phyloP scores from a whole-genome alignment of 495 filamentous ascomycete species.

The Margaritispora aquatica region DNA sequence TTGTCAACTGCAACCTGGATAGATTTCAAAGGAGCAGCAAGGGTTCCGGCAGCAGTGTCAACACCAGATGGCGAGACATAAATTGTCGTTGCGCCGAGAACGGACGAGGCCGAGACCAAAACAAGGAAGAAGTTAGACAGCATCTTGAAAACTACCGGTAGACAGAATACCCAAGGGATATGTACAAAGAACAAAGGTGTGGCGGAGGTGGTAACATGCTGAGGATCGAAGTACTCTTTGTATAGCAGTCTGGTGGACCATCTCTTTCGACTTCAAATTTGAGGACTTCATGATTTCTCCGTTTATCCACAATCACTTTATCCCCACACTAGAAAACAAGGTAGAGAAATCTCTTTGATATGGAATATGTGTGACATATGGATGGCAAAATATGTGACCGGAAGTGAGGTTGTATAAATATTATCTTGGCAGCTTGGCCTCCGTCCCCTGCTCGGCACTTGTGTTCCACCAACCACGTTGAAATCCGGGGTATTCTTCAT shows the following conservation, averaged over 20 bases:
- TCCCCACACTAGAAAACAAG: no score
- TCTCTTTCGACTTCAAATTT: not conserved
- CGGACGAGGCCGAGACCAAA: not conserved
- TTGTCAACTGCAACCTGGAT: slow-evolving; percentile 25
- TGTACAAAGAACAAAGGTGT: not conserved
- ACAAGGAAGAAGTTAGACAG: not conserved
- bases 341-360: not conserved
- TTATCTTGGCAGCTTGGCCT: not conserved
- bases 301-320: not conserved
- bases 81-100: slow-evolving; percentile 6
- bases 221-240: not conserved
- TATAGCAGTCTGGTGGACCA: not conserved
- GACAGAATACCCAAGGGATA: not conserved
- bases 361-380: no score
- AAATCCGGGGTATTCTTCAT: not conserved
- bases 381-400: not conserved
- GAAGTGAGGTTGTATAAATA: not conserved
- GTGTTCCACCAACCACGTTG: not conserved
- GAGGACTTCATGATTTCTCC: not conserved
- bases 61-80: slow-evolving; percentile 25
- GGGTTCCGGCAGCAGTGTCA: slow-evolving; percentile 17
- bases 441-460: not conserved
- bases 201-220: not conserved
- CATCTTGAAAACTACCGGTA: not conserved
- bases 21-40: slow-evolving; percentile 24